Percentiles rank a stretch among this genome's conserved stretches.
Conservation (phyloP, 148 eudicot species). For the Diospyros kaki region DNA sequence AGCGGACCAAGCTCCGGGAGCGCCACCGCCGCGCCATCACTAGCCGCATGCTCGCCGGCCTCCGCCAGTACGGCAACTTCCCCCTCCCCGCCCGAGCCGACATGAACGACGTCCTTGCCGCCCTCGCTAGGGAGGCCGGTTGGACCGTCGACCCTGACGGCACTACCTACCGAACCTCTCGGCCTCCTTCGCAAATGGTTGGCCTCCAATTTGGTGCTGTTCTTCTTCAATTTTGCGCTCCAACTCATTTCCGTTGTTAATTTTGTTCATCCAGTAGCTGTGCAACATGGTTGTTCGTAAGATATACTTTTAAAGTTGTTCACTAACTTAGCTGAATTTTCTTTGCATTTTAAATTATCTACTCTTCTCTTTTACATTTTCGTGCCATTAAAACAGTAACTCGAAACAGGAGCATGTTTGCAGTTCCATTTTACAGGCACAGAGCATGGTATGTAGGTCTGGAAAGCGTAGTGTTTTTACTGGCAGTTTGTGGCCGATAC, state of each 20-base stretch:
- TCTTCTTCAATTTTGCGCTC: neutral
- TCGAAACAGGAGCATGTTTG: neutral
- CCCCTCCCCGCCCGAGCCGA: conserved; percentile 67
- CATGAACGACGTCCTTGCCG: conserved; percentile 68
- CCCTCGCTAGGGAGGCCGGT: conserved; percentile 68
- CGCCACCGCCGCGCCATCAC: conserved; percentile 79
- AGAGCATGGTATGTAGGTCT: neutral
- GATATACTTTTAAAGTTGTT: neutral
- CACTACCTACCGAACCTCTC: conserved; percentile 47
- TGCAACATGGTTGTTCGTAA: no score
- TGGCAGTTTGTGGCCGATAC: neutral
- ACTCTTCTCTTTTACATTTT: neutral
- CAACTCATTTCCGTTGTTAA: neutral
- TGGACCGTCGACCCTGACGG: conserved; percentile 66
- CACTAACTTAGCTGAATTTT: neutral
- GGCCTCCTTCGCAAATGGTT: conserved; percentile 31
- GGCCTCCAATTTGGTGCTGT: neutral
- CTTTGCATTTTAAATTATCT: neutral
- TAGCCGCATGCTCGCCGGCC: conserved; percentile 71
- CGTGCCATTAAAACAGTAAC: neutral
- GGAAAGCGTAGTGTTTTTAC: neutral
- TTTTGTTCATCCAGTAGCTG: no score
- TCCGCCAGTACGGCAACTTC: conserved; percentile 70
- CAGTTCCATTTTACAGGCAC: neutral
- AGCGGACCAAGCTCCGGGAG: conserved; percentile 67